Percentiles rank a stretch among this genome's conserved stretches.
Conservation (phyloP, 2,329 filamentous ascomycete genomes). For the Fusarium dimerum region DNA sequence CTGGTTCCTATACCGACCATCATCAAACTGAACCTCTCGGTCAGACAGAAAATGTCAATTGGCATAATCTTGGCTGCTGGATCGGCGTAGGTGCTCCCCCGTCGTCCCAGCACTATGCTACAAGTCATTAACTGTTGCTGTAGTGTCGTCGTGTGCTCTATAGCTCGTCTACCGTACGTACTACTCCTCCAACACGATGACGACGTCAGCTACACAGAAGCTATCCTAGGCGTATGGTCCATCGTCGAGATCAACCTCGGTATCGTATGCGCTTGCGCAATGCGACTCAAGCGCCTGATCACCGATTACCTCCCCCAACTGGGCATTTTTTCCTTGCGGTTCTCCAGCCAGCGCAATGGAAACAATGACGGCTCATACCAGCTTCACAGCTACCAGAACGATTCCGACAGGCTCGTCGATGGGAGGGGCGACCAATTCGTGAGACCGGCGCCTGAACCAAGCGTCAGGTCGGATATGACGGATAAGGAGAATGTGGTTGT, state of each 20-base stretch:
- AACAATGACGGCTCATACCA: too few relatives aligned
- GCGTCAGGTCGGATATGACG: too few relatives aligned
- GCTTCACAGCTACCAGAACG: too few relatives aligned
- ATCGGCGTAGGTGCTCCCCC: constrained; percentile 4
- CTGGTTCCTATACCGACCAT: constrained; percentile 5
- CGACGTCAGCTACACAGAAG: constrained; percentile 9
- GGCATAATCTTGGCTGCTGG: constrained; percentile 4
- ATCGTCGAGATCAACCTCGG: constrained; percentile 11
- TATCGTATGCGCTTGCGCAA: constrained; percentile 11
- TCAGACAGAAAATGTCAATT: constrained; percentile 7
- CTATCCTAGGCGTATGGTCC: constrained; percentile 11
- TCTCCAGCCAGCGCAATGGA: too few relatives aligned
- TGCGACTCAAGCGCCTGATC: constrained; percentile 10
- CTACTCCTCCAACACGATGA: constrained; percentile 4
- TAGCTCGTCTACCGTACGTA: constrained; percentile 9
- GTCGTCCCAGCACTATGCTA: background rate
- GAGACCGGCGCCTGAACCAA: too few relatives aligned
- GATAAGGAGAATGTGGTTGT: too few relatives aligned
- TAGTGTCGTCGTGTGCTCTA: constrained; percentile 8
- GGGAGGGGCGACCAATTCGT: too few relatives aligned
- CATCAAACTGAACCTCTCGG: constrained; percentile 1
- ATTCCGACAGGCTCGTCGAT: too few relatives aligned
- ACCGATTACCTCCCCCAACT: constrained; percentile 7
- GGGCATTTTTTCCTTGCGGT: background rate
- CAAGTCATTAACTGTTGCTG: background rate